Conservation (phyloP, 306 rosid species). For the Fagus sylvatica region DNA sequence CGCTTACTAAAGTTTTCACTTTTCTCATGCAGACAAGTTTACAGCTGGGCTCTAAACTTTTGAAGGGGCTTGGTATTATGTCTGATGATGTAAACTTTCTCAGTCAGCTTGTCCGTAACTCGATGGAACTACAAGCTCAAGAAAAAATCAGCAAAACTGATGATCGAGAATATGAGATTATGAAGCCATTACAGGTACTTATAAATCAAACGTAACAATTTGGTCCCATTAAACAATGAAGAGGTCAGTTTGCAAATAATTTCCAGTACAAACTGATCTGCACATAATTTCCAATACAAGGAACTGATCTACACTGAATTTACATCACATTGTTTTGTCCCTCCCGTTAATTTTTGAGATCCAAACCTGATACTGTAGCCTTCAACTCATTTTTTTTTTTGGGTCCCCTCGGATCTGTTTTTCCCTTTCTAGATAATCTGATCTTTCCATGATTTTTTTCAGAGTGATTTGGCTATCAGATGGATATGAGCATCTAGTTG, state of each 20-base stretch:
- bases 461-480: neutral
- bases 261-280: neutral
- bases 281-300: neutral
- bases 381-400: neutral
- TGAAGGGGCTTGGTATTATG: slow-evolving; percentile 94
- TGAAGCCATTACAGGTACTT: slow-evolving; percentile 88
- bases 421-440: neutral
- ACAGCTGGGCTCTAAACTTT: slow-evolving; percentile 93
- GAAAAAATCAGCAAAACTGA: slow-evolving; percentile 51
- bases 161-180: slow-evolving; percentile 45
- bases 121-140: slow-evolving; percentile 92
- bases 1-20: slow-evolving; percentile 15
- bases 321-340: slow-evolving; percentile 6
- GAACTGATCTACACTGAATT: neutral
- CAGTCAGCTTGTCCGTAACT: slow-evolving; percentile 78
- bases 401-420: neutral
- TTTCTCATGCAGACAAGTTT: slow-evolving; percentile 80
- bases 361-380: neutral
- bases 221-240: neutral
- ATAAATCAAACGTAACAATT: slow-evolving; percentile 1
- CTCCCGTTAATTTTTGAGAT: neutral
- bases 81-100: slow-evolving; percentile 93
- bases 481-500: neutral
- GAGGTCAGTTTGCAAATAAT: neutral
- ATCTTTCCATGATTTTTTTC: neutral